phyloP scores from a whole-genome alignment of 495 filamentous ascomycete species.

The Tirmania nivea region DNA sequence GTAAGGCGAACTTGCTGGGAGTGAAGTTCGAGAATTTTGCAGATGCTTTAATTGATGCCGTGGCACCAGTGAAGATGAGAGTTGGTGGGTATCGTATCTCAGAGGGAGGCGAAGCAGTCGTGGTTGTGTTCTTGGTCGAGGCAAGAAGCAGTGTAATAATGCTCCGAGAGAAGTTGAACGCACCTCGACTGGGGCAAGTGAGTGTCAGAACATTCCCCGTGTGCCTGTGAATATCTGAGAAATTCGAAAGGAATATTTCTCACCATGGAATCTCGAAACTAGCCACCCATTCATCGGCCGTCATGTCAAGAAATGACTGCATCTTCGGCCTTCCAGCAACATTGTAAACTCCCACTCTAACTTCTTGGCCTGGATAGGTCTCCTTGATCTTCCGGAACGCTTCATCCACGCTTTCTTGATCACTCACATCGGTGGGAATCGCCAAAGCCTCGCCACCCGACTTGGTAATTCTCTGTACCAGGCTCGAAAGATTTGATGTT shows the following conservation, averaged over 20 bases:
- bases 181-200: constrained; percentile 34
- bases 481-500: constrained; percentile 37
- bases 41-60: constrained; percentile 54
- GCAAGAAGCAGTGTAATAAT: constrained; percentile 48
- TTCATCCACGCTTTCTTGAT: constrained; percentile 34
- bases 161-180: constrained; percentile 56
- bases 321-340: constrained; percentile 43
- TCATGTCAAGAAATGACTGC: constrained; percentile 66
- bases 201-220: too few species aligned
- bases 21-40: constrained; percentile 53
- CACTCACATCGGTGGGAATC: constrained; percentile 49
- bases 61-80: constrained; percentile 76
- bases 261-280: constrained; percentile 41
- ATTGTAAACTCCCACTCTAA: constrained; percentile 72
- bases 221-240: too few species aligned
- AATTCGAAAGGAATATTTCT: neutral
- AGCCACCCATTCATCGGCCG: constrained; percentile 37
- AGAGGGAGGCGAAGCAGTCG: neutral
- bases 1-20: constrained; percentile 56
- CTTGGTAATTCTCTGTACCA: constrained; percentile 54
- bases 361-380: constrained; percentile 28
- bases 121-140: constrained; percentile 24
- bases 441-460: constrained; percentile 53
- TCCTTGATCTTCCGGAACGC: constrained; percentile 49
- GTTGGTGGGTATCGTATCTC: constrained; percentile 38